These are phyloP conservation scores for Harringtonia aguacate DNA, from an alignment of 2,329 filamentous ascomycete species.

Conservation along the genomic window DNA sequence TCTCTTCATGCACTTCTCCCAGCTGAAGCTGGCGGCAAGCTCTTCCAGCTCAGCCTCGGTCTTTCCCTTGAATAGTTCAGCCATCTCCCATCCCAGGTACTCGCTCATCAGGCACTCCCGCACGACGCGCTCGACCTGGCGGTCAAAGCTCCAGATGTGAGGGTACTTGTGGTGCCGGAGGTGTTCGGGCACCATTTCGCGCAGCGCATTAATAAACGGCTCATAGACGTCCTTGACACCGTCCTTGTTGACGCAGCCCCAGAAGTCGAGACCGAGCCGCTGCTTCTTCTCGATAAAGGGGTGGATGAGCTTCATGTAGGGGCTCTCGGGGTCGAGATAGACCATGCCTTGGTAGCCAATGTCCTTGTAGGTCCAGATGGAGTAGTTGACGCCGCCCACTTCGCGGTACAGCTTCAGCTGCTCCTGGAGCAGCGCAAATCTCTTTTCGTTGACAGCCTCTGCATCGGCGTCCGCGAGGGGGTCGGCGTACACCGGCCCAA, in stretches of 20 bases:
- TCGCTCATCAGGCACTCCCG: slow-evolving; percentile 31
- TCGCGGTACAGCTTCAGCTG: slow-evolving; percentile 22
- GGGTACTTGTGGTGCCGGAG: slow-evolving; percentile 34
- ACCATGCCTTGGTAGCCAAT: slow-evolving; percentile 39
- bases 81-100: slow-evolving; percentile 42
- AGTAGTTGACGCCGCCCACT: slow-evolving; percentile 12
- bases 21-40: slow-evolving; percentile 37
- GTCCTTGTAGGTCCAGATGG: slow-evolving; percentile 12
- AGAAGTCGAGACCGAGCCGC: slow-evolving; percentile 37
- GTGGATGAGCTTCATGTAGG: slow-evolving; percentile 35
- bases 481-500: slow-evolving; percentile 30
- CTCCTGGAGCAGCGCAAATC: slow-evolving; percentile 25
- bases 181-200: slow-evolving; percentile 29
- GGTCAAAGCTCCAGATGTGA: slow-evolving; percentile 36
- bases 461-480: slow-evolving; percentile 19
- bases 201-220: slow-evolving; percentile 28
- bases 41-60: slow-evolving; percentile 40
- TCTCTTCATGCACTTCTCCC: slow-evolving; percentile 41
- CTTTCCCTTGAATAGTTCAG: slow-evolving; percentile 41
- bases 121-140: slow-evolving; percentile 35
- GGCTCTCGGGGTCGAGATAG: slow-evolving; percentile 27
- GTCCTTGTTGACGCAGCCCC: slow-evolving; percentile 27
- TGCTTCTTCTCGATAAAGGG: slow-evolving; percentile 44
- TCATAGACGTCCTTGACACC: slow-evolving; percentile 26
- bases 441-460: slow-evolving; percentile 22